Evolutionary conservation across 768 basidiomycete species (phyloP), one percentile per base, ranked within the genome.

Genomic region (Pleurotus salmoneostramineus): DNA sequence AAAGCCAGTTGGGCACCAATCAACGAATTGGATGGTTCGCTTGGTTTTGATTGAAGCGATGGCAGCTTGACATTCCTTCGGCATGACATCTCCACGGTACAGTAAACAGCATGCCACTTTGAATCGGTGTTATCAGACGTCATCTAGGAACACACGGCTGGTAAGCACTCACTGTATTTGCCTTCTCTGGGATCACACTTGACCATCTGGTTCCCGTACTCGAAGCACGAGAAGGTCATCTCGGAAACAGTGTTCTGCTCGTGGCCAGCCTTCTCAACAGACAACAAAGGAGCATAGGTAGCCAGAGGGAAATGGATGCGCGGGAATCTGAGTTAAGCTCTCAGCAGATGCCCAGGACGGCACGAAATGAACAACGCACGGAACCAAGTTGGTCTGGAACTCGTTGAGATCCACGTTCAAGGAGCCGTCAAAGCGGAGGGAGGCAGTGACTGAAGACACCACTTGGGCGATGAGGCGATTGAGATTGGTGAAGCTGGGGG

Each of bases 221-320:
- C 96, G 75, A 98, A 98, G 81, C 95, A 98, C 52, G 94, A 87
- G 79, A 92, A 94, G 62, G 96, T 98, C 94, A 98, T 98, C 67
- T 98, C 95, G 47, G 93, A 85, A 36, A 98, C 96, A 4, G 94
- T 92, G 80, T 98, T 97, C 74, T 94, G 91, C 72, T 98, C 96
- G 69, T 98, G 96, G 65, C 83, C 84, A 40, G 94, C 95, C 78
- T 97, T 98, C 66, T 96, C 95, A 31, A 86, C 85, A n/a, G 94
- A 95, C 67, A 98, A 79, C 64, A 98, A 87, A 40, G 96, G 96
- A 2, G 96, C 93, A 71, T 91, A 98, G 62, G 93, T 95, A 57
- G 95, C 95, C 58, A 98, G 82, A 49, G 96, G 96, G 88, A 98
- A 98, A 72, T 98, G 96, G 63, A 98, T 98, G 69, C 95, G 92